phyloP scores from a whole-genome alignment of 192 early-diverging fungal species.

The Rhizoclosmatium sp. region DNA sequence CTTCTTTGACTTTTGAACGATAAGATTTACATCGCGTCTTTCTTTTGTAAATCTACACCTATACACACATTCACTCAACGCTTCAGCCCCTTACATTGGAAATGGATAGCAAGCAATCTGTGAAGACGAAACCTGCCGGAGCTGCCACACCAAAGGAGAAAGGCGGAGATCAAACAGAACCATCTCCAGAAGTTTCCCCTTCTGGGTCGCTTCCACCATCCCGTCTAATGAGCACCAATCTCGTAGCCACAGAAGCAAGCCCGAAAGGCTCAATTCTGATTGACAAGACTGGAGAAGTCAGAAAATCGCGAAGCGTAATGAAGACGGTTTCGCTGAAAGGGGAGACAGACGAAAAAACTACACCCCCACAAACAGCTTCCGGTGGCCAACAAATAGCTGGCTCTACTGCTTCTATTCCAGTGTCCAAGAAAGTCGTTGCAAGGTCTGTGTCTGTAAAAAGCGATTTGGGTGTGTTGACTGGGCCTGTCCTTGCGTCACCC shows the following conservation, averaged over 20 bases:
- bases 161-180: too few species aligned
- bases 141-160: too few species aligned
- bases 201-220: too few species aligned
- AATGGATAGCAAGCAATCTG: too few species aligned
- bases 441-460: neutral
- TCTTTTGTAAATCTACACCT: too few species aligned
- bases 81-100: too few species aligned
- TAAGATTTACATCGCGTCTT: too few species aligned
- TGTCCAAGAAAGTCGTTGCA: neutral
- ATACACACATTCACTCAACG: too few species aligned
- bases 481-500: neutral
- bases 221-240: neutral
- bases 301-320: slow-evolving; percentile 4
- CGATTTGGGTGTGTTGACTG: neutral
- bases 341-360: neutral
- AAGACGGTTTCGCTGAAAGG: neutral
- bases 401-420: neutral
- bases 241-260: neutral
- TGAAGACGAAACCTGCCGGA: too few species aligned
- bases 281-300: neutral
- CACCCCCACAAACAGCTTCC: neutral
- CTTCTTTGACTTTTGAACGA: too few species aligned
- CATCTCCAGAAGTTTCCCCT: too few species aligned
- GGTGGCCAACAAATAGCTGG: too few species aligned
- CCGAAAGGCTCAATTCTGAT: neutral